Percentiles rank a stretch among this genome's conserved stretches.
phyloP scores from a whole-genome alignment of 495 filamentous ascomycete species.

The Umbilicaria muhlenbergii region DNA sequence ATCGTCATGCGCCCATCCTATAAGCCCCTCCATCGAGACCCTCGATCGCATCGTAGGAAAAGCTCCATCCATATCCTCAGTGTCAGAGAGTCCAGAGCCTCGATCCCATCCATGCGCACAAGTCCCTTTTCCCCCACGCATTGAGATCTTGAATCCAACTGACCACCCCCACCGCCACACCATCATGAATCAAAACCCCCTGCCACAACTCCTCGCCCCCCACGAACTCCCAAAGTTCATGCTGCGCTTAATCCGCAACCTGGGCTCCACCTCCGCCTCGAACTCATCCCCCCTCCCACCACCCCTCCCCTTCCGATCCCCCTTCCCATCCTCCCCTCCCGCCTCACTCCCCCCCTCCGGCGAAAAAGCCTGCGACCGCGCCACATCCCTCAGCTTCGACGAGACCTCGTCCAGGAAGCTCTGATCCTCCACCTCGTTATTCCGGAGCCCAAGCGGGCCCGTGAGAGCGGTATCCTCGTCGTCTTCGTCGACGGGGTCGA shows the following conservation, averaged over 20 bases:
- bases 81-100: too few species aligned
- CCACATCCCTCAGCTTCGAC: slow-evolving; percentile 10
- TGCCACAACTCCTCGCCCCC: neutral
- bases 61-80: too few species aligned
- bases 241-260: slow-evolving; percentile 10
- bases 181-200: too few species aligned
- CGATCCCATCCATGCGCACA: too few species aligned
- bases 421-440: slow-evolving; percentile 2
- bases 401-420: slow-evolving; percentile 11
- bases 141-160: too few species aligned
- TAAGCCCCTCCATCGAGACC: too few species aligned
- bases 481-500: neutral
- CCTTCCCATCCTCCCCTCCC: slow-evolving; percentile 6
- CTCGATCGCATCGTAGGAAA: too few species aligned
- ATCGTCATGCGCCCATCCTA: too few species aligned
- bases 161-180: too few species aligned
- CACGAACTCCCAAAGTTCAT: slow-evolving; percentile 15
- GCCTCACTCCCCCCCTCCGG: neutral
- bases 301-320: slow-evolving; percentile 4
- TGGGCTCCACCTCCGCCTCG: slow-evolving; percentile 8
- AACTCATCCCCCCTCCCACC: slow-evolving; percentile 7
- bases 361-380: neutral
- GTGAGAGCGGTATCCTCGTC: slow-evolving; percentile 9
- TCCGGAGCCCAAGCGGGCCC: slow-evolving; percentile 9
- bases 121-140: too few species aligned